Base-by-base conservation (phyloP, 148 eudicot species). In the Persicaria maculosa region DNA sequence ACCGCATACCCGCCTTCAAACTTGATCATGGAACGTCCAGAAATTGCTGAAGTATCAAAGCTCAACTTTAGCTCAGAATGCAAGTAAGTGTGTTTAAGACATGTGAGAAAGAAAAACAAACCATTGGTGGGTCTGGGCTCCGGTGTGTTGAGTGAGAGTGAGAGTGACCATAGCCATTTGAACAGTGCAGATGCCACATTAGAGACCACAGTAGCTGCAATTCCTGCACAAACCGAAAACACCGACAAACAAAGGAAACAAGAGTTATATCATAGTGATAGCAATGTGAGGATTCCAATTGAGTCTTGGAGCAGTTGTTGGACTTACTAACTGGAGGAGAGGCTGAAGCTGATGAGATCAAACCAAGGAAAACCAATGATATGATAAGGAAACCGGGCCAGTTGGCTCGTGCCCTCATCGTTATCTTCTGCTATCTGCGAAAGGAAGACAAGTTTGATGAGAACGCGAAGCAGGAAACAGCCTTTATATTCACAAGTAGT, bases 1-100 rank as follows among this genome's bases (percentile, higher is more conserved):
- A 95, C 96, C 36, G 75, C 74, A 72, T 90, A 95, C 16, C 98
- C 98, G 78, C 96, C 84, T 87, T 95, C 98, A 82, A 86, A 95
- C 74, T 90, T 95, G 96, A 95, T 88, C 96, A 92, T 75, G 62
- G 97, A 90, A 71, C 96, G 87, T 73, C 89, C 89, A 65, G 91
- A 55, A 44, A 90, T 82, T 46, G 93, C 98, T 95, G 46, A 12
- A 91, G 50, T 57, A 55, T 75, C 2, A 47, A 46, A 61, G 67
- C 5, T 11, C 45, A 47, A 52, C 52, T 62, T 47, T 72, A 64
- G 57, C 71, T 65, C 15, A 65, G 17, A 40, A 36, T 65, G 46
- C 12, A 44, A 17, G 65, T 7, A 59, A 59, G 1, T 8, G 45
- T 14, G n/a, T 40, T 6, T 40, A 7, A 45, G 14, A 62, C 1